Base-by-base conservation (phyloP, 2,329 filamentous ascomycete species). In the Penicillium thymicola region DNA sequence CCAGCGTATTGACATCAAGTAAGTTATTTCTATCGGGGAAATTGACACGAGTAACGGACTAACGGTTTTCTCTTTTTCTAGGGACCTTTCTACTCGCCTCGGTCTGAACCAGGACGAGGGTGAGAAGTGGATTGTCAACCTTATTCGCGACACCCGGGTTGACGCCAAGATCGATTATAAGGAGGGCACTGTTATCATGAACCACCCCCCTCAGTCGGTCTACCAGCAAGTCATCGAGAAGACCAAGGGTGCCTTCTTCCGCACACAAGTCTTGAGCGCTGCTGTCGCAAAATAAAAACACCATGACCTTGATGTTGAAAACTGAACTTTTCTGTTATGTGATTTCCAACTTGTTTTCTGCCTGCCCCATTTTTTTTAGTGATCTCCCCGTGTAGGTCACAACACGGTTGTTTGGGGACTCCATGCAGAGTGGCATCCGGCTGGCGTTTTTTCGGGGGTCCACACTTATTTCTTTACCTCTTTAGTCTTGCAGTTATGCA, bases 121-220 rank as follows among this genome's bases (percentile, higher is more conserved):
- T 70, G 94, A 99, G 86, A 99, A 99, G 83, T 99, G 94, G 94
- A 99, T 99, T 71, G 94, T 99, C 69, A 99, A 99, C 82, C 84
- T 99, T 63, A 99, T 99, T 78, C 89, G 94, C 63, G 94, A 99
- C 79, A 99, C 94, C 25, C 86, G 92, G 61, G 89, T 99, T 62
- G 94, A 99, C 73, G 94, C 94, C 70, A 99, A 99, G 86, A 97
- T 97, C 74, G 94, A 99, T 80, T 97, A 96, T 81, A 91, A 97
- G 82, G 90, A 96, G 79, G 94, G 94, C 72, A 97, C 94, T 53
- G 94, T 99, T 51, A 87, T 97, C 67, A 99, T 99, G 93, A 97
- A 99, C 82, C 94, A 99, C 80, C 94, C 93, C 50, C 93, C 94
- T 61, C 94, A 95, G 81, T 96, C 92, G 63, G 93, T 99, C 65